phyloP scores from a whole-genome alignment of 352 stramenopile species.

The Aphanomyces stellatus region DNA sequence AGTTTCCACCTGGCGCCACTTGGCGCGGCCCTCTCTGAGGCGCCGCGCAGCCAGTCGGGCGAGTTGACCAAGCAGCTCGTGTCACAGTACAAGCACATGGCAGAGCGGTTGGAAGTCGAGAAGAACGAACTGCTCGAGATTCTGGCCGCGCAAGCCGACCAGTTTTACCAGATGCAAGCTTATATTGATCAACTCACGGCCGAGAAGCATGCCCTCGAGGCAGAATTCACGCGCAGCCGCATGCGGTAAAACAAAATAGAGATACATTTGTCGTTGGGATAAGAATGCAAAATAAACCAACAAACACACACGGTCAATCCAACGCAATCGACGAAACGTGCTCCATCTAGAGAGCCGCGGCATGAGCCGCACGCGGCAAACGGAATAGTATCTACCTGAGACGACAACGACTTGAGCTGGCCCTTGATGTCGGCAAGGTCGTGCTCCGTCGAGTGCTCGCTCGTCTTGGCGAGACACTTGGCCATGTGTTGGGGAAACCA shows the following conservation, averaged over 20 bases:
- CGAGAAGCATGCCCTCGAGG: conserved; percentile 18
- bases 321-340: background rate
- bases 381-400: background rate
- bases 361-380: background rate
- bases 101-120: conserved; percentile 54
- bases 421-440: conserved; percentile 11
- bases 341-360: background rate
- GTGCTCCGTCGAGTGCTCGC: conserved; percentile 6
- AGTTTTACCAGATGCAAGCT: conserved; percentile 69
- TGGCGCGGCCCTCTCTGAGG: too few species aligned
- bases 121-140: conserved; percentile 69
- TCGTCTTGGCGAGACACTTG: conserved; percentile 2
- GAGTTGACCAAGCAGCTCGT: conserved; percentile 39
- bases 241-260: background rate
- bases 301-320: background rate
- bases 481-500: conserved; percentile 21
- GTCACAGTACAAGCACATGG: conserved; percentile 81
- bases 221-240: background rate
- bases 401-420: conserved; percentile 9
- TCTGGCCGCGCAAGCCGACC: conserved; percentile 50
- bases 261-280: too few species aligned
- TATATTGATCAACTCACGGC: conserved; percentile 63
- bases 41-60: background rate
- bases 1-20: too few species aligned
- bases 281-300: background rate